Percentiles rank a stretch among this genome's conserved stretches.
Conservation (phyloP, 768 basidiomycete genomes). For the Lactarius vividus region DNA sequence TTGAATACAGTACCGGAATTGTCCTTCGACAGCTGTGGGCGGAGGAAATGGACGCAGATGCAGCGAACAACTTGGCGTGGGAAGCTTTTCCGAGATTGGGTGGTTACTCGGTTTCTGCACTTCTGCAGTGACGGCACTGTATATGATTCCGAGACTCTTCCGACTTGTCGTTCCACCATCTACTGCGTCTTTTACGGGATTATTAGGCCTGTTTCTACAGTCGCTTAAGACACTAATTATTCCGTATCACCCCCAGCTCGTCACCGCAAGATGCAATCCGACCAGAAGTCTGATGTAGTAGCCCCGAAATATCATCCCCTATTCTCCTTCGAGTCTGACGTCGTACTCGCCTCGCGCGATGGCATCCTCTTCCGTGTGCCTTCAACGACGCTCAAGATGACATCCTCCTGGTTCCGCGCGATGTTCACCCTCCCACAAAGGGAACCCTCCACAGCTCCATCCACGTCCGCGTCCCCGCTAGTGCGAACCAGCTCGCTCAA, state of each 20-base stretch:
- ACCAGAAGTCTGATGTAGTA: not conserved
- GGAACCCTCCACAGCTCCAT: not conserved
- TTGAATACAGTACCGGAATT: no score
- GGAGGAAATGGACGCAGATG: no score
- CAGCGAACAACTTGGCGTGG: not conserved
- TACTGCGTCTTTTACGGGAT: not conserved
- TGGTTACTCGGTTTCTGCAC: not conserved
- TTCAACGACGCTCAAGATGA: constrained; percentile 56
- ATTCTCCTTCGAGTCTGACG: constrained; percentile 57
- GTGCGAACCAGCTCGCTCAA: not conserved
- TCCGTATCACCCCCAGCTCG: not conserved
- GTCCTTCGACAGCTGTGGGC: not conserved
- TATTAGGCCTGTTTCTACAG: not conserved
- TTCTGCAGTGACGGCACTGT: no score
- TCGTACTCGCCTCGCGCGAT: constrained; percentile 51
- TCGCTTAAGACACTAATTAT: not conserved
- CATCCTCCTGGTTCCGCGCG: constrained; percentile 61
- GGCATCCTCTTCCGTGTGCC: constrained; percentile 56
- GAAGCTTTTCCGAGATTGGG: not conserved
- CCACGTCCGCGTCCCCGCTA: not conserved
- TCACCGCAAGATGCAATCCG: constrained; percentile 5
- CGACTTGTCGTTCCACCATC: not conserved
- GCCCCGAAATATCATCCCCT: constrained; percentile 41
- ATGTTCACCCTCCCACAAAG: constrained; percentile 58
- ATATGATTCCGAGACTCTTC: not conserved